Evolutionary conservation across 108 stramenopile genomes (phyloP).

Genomic region (Nitzschia palea): DNA sequence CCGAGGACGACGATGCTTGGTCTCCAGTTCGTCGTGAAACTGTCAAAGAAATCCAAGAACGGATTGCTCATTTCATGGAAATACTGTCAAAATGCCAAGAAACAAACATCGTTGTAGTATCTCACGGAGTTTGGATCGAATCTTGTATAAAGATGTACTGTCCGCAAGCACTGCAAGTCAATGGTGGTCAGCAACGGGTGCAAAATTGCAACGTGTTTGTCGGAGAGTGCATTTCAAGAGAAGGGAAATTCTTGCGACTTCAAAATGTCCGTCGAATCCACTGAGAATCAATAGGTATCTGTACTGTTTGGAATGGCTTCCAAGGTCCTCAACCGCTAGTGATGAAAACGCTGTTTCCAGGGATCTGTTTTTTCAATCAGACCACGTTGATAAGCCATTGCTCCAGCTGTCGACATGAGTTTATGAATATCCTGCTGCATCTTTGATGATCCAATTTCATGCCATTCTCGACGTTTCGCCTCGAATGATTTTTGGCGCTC

Average conservation of each 20-base stretch:
- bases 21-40: conserved; percentile 56
- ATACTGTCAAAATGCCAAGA: conserved; percentile 48
- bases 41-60: conserved; percentile 32
- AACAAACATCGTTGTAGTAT: conserved; percentile 61
- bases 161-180: conserved; percentile 44
- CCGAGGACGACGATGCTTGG: conserved; percentile 68
- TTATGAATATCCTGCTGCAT: conserved; percentile 4
- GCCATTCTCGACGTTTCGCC: conserved; percentile 1
- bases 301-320: too few relatives aligned
- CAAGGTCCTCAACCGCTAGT: too few relatives aligned
- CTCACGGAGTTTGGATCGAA: conserved; percentile 86
- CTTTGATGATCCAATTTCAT: neutral
- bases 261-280: conserved; percentile 24
- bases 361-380: conserved; percentile 11
- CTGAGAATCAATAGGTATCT: neutral
- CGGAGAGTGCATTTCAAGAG: conserved; percentile 31
- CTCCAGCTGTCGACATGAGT: conserved; percentile 11
- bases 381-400: neutral
- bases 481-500: conserved; percentile 17
- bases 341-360: conserved; percentile 19
- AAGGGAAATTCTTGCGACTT: conserved; percentile 33
- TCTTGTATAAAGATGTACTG: conserved; percentile 47
- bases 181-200: conserved; percentile 56
- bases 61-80: conserved; percentile 51
- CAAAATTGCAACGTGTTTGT: conserved; percentile 75